Evolutionary conservation across 441 rosid genomes (phyloP), one percentile per base, ranked within the genome.

Genomic region (Aleurites moluccanus): DNA sequence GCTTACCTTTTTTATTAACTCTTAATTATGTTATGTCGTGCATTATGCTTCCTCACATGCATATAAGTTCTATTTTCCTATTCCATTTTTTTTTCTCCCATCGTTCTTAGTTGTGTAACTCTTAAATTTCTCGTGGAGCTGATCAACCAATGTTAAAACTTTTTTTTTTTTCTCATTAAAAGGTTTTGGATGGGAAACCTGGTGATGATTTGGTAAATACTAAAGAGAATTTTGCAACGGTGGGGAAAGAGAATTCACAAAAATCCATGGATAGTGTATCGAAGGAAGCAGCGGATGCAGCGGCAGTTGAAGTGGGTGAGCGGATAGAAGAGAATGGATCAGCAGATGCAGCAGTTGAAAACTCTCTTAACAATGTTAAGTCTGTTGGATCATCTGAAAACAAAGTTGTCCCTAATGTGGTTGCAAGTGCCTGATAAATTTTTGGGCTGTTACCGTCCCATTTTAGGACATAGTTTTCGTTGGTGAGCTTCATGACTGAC

Each of bases 371-470:
- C n/a, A n/a, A n/a, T n/a, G n/a, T n/a, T n/a, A n/a, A n/a, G n/a
- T n/a, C n/a, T n/a, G n/a, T n/a, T n/a, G 83, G 77, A 59, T 80
- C 69, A 18, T 66, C 81, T 0, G 82, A 74, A 59, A 80, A 79
- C n/a, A 76, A 67, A 44, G 60, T 57, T 13, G 53, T 76, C 15
- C 53, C 87, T 8, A 79, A 79, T 62, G 81, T 73, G 50, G 80
- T 77, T 64, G 86, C 88, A 6, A 81, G 85, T 74, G 86, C 86
- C 60, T 86, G 90, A 82, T 90, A n/a, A 73, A 85, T 66, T 78
- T 76, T 69, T 53, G 45, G 21, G n/a, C 7, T 14, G 42, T 28
- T 68, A n/a, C n/a, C 7, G 13, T 73, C n/a, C 2, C 6, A 55
- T 56, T 70, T 73, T 74, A 69, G 78, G 66, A 23, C n/a, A n/a